Conservation (phyloP, 257 asterid genomes). For the Lycium barbarum region DNA sequence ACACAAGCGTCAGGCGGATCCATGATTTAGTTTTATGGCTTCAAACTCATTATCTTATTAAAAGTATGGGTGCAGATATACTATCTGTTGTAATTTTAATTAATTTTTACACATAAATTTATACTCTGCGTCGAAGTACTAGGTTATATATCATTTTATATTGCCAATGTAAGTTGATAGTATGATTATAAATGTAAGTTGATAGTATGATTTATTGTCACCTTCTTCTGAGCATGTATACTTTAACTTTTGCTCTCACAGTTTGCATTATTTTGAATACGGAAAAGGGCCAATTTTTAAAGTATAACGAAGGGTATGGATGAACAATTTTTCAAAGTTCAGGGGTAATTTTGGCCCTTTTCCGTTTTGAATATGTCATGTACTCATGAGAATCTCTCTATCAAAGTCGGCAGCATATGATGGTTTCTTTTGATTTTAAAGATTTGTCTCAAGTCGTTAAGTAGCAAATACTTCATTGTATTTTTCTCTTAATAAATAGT, state of each 20-base stretch:
- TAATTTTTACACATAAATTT: no score
- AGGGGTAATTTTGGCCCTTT: no score
- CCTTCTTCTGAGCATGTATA: background rate
- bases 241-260: background rate
- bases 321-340: no score
- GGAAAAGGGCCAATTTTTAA: no score
- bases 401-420: conserved; percentile 20
- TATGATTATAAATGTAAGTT: background rate
- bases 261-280: background rate
- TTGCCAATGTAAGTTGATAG: background rate
- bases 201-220: conserved; percentile 18
- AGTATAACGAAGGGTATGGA: no score
- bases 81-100: no score
- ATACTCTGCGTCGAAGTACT: no score
- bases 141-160: no score
- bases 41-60: no score
- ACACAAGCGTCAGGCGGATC: no score
- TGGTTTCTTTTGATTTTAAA: conserved; percentile 10
- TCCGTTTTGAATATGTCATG: background rate
- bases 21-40: no score
- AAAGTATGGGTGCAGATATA: no score
- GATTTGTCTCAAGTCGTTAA: background rate
- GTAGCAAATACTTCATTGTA: background rate
- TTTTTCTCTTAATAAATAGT: background rate
- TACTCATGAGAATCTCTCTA: conserved; percentile 14